Conservation (phyloP, 176 grass and related monocot species). For the Zizania latifolia region DNA sequence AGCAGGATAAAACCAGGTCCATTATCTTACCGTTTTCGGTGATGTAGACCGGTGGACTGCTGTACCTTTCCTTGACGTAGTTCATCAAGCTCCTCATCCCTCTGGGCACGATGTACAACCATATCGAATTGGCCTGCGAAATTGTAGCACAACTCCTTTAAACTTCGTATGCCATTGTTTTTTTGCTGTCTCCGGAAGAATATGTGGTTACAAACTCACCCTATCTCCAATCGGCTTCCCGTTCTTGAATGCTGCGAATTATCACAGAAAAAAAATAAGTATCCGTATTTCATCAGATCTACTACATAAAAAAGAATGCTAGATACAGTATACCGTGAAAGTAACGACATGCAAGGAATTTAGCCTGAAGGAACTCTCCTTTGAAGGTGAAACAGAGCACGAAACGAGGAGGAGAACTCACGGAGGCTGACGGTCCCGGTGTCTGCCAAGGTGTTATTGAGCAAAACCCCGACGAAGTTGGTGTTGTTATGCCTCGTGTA, state of each 20-base stretch:
- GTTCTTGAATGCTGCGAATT: constrained; percentile 57
- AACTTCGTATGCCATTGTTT: neutral
- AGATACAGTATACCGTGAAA: neutral
- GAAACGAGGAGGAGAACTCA: constrained; percentile 21
- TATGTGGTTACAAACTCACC: constrained; percentile 25
- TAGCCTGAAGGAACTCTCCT: no score
- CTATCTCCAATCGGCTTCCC: constrained; percentile 56
- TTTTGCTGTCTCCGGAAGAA: neutral
- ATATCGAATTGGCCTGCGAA: constrained; percentile 69
- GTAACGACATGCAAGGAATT: neutral
- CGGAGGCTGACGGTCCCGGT: constrained; percentile 74
- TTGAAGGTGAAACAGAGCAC: no score
- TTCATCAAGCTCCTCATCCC: constrained; percentile 92
- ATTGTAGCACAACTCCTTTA: neutral
- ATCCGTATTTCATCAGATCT: neutral
- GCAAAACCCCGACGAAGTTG: constrained; percentile 38
- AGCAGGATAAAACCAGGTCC: neutral
- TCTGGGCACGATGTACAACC: constrained; percentile 83
- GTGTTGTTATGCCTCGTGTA: constrained; percentile 61
- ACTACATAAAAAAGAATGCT: neutral
- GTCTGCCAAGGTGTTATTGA: constrained; percentile 64
- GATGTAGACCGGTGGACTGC: constrained; percentile 69
- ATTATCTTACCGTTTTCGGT: constrained; percentile 69
- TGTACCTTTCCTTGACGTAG: constrained; percentile 79
- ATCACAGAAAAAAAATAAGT: neutral